Evolutionary conservation across 2,329 filamentous ascomycete genomes (phyloP).

Genomic region (Fusarium chlamydosporum): DNA sequence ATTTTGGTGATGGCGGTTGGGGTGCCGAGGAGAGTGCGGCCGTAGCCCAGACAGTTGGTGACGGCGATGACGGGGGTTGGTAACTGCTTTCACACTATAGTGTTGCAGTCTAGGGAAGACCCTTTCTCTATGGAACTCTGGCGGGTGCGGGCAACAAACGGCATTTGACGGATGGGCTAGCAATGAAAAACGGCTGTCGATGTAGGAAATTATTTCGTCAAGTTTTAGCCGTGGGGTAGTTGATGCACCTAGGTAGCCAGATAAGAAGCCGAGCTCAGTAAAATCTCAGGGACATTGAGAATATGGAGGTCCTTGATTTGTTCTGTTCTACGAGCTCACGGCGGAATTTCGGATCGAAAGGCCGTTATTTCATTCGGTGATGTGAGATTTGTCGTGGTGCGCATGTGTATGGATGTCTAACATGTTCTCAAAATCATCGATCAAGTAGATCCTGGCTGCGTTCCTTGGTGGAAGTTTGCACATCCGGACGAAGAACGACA

Average conservation of each 20-base stretch:
- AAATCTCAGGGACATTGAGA: slow-evolving; percentile 15
- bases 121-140: neutral
- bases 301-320: neutral
- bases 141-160: neutral
- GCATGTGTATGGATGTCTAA: neutral
- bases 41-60: slow-evolving; percentile 15
- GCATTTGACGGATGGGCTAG: slow-evolving; percentile 7
- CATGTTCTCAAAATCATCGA: too few species aligned
- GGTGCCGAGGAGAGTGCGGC: slow-evolving; percentile 15
- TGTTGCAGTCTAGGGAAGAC: neutral
- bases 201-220: slow-evolving; percentile 30
- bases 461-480: neutral
- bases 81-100: slow-evolving; percentile 20
- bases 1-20: slow-evolving; percentile 29
- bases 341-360: neutral
- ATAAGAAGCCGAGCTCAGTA: neutral
- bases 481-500: neutral
- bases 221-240: neutral
- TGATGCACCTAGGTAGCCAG: slow-evolving; percentile 8
- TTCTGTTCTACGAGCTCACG: neutral
- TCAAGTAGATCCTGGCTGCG: neutral
- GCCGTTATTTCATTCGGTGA: too few species aligned
- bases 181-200: slow-evolving; percentile 10
- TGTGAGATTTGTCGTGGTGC: neutral
- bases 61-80: slow-evolving; percentile 37